These are phyloP conservation scores for Amaranthus cruentus DNA, from an alignment of 148 eudicot genomes.

Conservation along the genomic window DNA sequence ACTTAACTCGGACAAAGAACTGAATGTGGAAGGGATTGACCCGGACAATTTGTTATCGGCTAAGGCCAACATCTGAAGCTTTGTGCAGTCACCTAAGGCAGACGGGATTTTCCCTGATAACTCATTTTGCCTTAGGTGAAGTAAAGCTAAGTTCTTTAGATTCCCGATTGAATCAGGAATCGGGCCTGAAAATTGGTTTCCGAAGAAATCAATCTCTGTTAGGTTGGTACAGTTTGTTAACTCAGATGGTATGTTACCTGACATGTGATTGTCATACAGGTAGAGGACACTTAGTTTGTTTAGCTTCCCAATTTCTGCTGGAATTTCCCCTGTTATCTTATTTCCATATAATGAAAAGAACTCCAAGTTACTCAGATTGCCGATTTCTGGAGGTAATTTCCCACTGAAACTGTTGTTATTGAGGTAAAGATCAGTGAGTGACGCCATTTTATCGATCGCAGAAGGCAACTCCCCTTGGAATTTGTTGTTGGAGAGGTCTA, in stretches of 20 bases:
- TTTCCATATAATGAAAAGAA: conserved; percentile 55
- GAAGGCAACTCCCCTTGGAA: conserved; percentile 57
- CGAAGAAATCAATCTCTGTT: conserved; percentile 68
- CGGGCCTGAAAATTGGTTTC: conserved; percentile 59
- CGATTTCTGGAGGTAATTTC: conserved; percentile 54
- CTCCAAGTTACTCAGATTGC: conserved; percentile 61
- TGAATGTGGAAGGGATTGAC: conserved; percentile 55
- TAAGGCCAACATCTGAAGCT: conserved; percentile 59
- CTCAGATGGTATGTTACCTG: conserved; percentile 71
- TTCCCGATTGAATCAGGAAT: conserved; percentile 72
- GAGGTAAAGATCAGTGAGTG: conserved; percentile 72
- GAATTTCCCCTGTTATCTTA: conserved; percentile 58
- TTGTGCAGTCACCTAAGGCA: conserved; percentile 63
- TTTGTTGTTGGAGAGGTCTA: conserved; percentile 67
- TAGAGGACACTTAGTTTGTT: conserved; percentile 50
- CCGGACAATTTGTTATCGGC: conserved; percentile 77
- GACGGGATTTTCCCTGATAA: conserved; percentile 66
- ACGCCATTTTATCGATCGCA: conserved; percentile 40
- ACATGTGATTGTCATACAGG: conserved; percentile 73
- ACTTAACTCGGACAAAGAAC: conserved; percentile 51
- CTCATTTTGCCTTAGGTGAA: conserved; percentile 86
- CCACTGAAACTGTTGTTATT: conserved; percentile 83
- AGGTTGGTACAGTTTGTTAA: conserved; percentile 66
- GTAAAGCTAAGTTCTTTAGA: conserved; percentile 52
- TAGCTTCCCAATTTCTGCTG: conserved; percentile 63